phyloP scores from a whole-genome alignment of 192 early-diverging fungal species.

The Rhizophlyctis rosea region DNA sequence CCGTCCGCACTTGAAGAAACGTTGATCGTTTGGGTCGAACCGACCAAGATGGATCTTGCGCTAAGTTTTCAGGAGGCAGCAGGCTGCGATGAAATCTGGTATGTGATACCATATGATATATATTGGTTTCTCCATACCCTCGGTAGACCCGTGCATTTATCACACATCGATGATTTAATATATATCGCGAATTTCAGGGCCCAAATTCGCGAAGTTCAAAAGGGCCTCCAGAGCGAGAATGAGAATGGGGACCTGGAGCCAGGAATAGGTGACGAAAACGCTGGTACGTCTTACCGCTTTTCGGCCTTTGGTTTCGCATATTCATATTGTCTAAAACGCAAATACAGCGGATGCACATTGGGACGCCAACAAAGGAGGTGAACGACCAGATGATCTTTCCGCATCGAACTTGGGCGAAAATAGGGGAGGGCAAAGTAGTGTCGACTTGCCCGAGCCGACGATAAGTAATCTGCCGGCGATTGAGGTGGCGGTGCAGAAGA shows the following conservation, averaged over 20 bases:
- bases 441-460: slow-evolving; percentile 60
- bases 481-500: slow-evolving; percentile 59
- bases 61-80: slow-evolving; percentile 88
- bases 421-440: slow-evolving; percentile 1
- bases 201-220: no score
- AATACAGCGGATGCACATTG: no score
- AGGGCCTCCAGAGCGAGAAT: no score
- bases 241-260: no score
- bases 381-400: no score
- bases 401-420: no score
- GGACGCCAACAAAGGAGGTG: no score
- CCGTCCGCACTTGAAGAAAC: slow-evolving; percentile 52
- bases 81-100: slow-evolving; percentile 84
- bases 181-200: slow-evolving; percentile 9
- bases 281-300: no score
- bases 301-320: no score
- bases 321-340: no score
- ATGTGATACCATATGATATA: slow-evolving; percentile 19
- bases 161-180: slow-evolving; percentile 21
- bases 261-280: no score
- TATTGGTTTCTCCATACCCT: background rate
- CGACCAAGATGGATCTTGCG: slow-evolving; percentile 74
- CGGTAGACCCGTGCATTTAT: background rate
- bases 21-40: slow-evolving; percentile 90
- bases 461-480: slow-evolving; percentile 70